Conservation (phyloP, 1,284 basidiomycete genomes). For the Ceratobasidium sp. region DNA sequence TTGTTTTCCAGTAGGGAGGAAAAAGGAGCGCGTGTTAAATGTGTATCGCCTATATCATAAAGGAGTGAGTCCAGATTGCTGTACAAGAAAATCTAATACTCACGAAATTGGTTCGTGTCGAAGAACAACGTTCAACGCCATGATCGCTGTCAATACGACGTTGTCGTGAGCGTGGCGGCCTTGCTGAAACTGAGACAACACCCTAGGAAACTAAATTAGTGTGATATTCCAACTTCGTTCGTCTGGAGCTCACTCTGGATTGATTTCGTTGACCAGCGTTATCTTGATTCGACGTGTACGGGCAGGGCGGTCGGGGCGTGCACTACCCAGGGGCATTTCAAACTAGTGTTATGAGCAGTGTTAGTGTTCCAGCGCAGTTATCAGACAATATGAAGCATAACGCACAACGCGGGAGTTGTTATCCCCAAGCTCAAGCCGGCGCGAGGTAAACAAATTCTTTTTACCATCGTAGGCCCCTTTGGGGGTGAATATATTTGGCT, state of each 20-base stretch:
- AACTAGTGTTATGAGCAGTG: constrained; percentile 59
- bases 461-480: constrained; percentile 25
- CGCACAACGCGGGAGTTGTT: constrained; percentile 34
- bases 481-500: constrained; percentile 44
- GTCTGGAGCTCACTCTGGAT: constrained; percentile 68
- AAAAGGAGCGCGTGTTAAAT: constrained; percentile 80
- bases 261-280: constrained; percentile 75
- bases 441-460: constrained; percentile 63
- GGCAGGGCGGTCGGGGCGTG: constrained; percentile 4
- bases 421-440: constrained; percentile 67
- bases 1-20: constrained; percentile 69
- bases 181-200: constrained; percentile 70
- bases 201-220: constrained; percentile 55
- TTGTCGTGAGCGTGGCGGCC: constrained; percentile 77
- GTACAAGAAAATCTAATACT: constrained; percentile 33
- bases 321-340: constrained; percentile 61
- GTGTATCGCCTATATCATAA: constrained; percentile 61
- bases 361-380: background rate
- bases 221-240: background rate
- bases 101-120: constrained; percentile 75
- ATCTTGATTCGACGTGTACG: constrained; percentile 57
- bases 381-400: background rate
- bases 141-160: constrained; percentile 74
- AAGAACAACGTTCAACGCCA: constrained; percentile 78
- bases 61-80: background rate